These are phyloP conservation scores for Ophiognomonia clavigignenti-juglandacearum DNA, from an alignment of 2,329 filamentous ascomycete species.

Conservation along the genomic window DNA sequence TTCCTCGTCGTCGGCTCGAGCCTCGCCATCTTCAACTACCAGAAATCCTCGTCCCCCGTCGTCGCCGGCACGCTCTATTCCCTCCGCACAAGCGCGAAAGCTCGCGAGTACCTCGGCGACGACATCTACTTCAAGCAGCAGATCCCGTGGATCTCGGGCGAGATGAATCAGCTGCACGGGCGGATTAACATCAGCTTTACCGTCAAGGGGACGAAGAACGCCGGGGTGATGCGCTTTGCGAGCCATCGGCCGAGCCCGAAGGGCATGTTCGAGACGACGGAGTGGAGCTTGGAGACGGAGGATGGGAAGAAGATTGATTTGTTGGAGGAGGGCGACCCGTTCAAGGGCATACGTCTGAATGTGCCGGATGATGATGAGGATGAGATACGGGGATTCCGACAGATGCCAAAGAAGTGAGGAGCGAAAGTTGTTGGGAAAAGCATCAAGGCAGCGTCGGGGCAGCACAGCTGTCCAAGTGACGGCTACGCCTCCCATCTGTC, in stretches of 20 bases:
- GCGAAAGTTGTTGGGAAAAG: neutral
- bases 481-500: too few species aligned
- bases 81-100: conserved; percentile 71
- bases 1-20: conserved; percentile 64
- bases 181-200: conserved; percentile 81
- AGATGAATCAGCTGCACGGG: conserved; percentile 92
- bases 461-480: neutral
- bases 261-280: conserved; percentile 74
- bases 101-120: conserved; percentile 76
- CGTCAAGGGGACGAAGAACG: conserved; percentile 72
- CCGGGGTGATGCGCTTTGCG: conserved; percentile 74
- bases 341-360: conserved; percentile 42
- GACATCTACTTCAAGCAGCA: conserved; percentile 76
- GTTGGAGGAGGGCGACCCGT: conserved; percentile 68
- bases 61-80: conserved; percentile 90
- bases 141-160: conserved; percentile 78
- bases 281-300: conserved; percentile 77
- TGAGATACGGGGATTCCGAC: conserved; percentile 45
- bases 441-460: neutral
- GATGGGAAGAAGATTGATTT: conserved; percentile 63
- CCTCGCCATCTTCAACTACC: conserved; percentile 97
- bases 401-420: conserved; percentile 30
- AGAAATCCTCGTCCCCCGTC: conserved; percentile 82
- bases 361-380: conserved; percentile 28
- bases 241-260: conserved; percentile 62